Evolutionary conservation across 2,329 filamentous ascomycete species (phyloP), one percentile per base, ranked within the genome.

Genomic region (Xylaria sp.): DNA sequence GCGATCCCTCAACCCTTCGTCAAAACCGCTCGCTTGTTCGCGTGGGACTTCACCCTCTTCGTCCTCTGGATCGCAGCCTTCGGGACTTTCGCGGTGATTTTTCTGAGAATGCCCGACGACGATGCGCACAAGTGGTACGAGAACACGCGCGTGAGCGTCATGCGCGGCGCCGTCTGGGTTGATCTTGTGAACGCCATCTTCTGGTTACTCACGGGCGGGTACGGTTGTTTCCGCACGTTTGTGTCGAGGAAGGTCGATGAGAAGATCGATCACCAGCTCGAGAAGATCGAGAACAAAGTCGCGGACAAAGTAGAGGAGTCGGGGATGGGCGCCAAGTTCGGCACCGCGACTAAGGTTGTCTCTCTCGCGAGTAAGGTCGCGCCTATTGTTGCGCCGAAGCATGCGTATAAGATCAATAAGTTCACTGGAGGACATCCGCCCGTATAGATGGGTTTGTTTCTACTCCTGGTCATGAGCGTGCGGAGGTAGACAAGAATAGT

Each of bases 131-230:
- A 65, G 50, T 65, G 62, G 59, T 82, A 81, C 74, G 77, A 82
- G 72, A 80, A 78, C 31, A 75, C 73, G 46, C 79, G 73, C 64
- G 79, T 79, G 0, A 65, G 72, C 3, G 54, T 73, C 6, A 92
- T 92, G 90, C 89, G 90, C 77, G 81, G 84, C 64, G 89, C 89
- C 2, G 89, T 91, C 2, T 92, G 89, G 88, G 77, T 92, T 25
- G 89, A 92, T 72, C 73, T 92, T 25, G 79, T 87, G 33, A 91
- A 89, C 67, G 81, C 89, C 74, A 60, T 89, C 21, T 75, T 93
- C 45, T 93, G 90, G 90, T 75, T 88, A 12, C 65, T 81, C 3
- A 81, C 79, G 0, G 79, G 75, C 5, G 70, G 70, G 5, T 83
- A 82, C 38, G 80, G 80, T 28, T 74, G 67, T 56, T 63, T 81